These are phyloP conservation scores for Penicillium coprophilum DNA, from an alignment of 495 filamentous ascomycete species.

Conservation along the genomic window DNA sequence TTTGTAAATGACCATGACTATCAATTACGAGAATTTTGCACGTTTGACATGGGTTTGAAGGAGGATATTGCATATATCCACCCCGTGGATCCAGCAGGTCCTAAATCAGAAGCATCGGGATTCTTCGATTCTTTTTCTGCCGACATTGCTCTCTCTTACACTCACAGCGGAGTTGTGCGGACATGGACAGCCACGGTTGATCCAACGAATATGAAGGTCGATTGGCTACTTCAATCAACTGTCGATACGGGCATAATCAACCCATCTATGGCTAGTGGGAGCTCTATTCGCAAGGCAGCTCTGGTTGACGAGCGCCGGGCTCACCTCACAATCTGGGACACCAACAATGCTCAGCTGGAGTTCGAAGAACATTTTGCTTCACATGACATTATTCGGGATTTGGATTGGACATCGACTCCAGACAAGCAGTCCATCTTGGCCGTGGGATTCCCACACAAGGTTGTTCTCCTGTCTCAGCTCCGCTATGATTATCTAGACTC, in stretches of 20 bases:
- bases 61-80: slow-evolving; percentile 81
- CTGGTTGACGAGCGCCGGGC: slow-evolving; percentile 71
- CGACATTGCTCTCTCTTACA: slow-evolving; percentile 87
- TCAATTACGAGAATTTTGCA: slow-evolving; percentile 64
- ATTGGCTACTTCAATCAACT: slow-evolving; percentile 82
- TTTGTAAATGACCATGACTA: slow-evolving; percentile 25
- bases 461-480: slow-evolving; percentile 84
- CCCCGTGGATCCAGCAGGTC: slow-evolving; percentile 87
- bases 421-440: slow-evolving; percentile 89
- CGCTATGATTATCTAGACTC: slow-evolving; percentile 91
- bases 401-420: slow-evolving; percentile 94
- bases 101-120: slow-evolving; percentile 65
- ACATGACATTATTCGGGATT: slow-evolving; percentile 74
- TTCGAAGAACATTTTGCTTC: slow-evolving; percentile 71
- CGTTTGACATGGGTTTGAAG: slow-evolving; percentile 67
- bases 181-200: slow-evolving; percentile 87
- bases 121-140: slow-evolving; percentile 86
- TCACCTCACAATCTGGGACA: slow-evolving; percentile 91
- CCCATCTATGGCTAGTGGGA: slow-evolving; percentile 79
- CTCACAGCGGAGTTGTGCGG: slow-evolving; percentile 67
- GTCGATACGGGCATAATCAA: slow-evolving; percentile 76
- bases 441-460: slow-evolving; percentile 83
- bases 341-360: slow-evolving; percentile 76
- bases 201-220: slow-evolving; percentile 51
- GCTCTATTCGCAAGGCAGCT: slow-evolving; percentile 82